Evolutionary conservation across 768 basidiomycete species (phyloP).

Genomic region (Hygrocybe coccinea): DNA sequence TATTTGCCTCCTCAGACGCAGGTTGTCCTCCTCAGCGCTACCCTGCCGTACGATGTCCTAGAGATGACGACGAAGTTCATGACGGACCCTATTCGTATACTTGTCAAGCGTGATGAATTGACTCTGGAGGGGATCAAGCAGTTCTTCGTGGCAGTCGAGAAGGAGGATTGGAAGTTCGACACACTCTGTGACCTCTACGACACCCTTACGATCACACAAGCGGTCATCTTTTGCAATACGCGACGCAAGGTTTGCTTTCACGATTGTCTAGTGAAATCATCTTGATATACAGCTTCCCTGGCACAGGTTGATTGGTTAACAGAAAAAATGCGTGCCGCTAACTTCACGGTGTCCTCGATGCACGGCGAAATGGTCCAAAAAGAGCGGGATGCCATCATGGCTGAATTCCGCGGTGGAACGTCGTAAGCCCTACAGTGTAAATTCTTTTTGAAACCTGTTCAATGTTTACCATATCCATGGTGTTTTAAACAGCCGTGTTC

Average conservation of each 20-base stretch:
- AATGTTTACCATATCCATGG: background rate
- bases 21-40: conserved; percentile 94
- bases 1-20: conserved; percentile 96
- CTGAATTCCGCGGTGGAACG: conserved; percentile 89
- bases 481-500: conserved; percentile 61
- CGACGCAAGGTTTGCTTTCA: conserved; percentile 72
- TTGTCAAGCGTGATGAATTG: conserved; percentile 99
- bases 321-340: conserved; percentile 98
- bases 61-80: conserved; percentile 99
- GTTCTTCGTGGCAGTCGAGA: conserved; percentile 97
- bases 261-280: background rate
- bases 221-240: conserved; percentile 99
- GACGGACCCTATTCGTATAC: conserved; percentile 96
- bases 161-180: conserved; percentile 99
- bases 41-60: conserved; percentile 91
- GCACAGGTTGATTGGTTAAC: conserved; percentile 92
- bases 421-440: conserved; percentile 51
- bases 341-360: conserved; percentile 96
- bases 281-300: conserved; percentile 1
- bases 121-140: conserved; percentile 95
- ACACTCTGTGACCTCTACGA: conserved; percentile 97
- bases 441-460: background rate
- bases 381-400: conserved; percentile 94
- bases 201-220: conserved; percentile 97
- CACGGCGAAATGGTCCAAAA: conserved; percentile 96